A percentile compares a stretch with the other conserved stretches of the same genome.
These are phyloP conservation scores for Fraxinus paxiana DNA, from an alignment of 305 asterid species.

Conservation along the genomic window DNA sequence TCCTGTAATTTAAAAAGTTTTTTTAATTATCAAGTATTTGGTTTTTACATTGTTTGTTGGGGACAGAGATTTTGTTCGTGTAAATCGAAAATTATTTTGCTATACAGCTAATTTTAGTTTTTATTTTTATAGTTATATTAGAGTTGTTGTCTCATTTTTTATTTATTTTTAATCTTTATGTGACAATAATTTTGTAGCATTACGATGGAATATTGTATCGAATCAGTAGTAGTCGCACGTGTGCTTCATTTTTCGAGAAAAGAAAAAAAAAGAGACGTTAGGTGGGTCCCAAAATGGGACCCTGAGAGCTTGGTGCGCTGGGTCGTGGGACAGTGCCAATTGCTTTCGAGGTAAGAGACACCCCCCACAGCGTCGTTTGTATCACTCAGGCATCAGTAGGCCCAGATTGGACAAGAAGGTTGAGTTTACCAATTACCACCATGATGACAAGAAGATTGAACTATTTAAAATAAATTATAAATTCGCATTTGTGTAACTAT, in stretches of 20 bases:
- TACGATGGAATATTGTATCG: slow-evolving; percentile 22
- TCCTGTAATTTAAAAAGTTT: too few species aligned
- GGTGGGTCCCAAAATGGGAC: slow-evolving; percentile 30
- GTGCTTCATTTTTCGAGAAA: slow-evolving; percentile 32
- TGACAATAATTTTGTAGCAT: not conserved
- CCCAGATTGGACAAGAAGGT: not conserved
- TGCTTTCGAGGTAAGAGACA: slow-evolving; percentile 41
- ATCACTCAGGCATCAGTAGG: not conserved
- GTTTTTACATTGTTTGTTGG: not conserved
- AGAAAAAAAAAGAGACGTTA: slow-evolving; percentile 34
- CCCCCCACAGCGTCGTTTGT: not conserved
- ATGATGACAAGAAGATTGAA: too few species aligned
- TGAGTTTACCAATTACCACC: too few species aligned
- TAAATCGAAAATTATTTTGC: not conserved
- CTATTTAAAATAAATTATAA: too few species aligned
- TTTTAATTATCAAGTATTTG: too few species aligned
- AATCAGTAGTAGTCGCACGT: slow-evolving; percentile 36
- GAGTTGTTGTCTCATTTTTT: not conserved
- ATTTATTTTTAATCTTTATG: not conserved
- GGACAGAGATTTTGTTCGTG: not conserved
- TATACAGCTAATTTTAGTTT: slow-evolving; percentile 25
- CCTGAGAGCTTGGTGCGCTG: not conserved
- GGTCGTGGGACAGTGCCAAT: slow-evolving; percentile 14
- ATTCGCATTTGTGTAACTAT: too few species aligned
- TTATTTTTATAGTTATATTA: not conserved